phyloP scores from a whole-genome alignment of 176 grass and related monocot genomes.

The Poa annua region DNA sequence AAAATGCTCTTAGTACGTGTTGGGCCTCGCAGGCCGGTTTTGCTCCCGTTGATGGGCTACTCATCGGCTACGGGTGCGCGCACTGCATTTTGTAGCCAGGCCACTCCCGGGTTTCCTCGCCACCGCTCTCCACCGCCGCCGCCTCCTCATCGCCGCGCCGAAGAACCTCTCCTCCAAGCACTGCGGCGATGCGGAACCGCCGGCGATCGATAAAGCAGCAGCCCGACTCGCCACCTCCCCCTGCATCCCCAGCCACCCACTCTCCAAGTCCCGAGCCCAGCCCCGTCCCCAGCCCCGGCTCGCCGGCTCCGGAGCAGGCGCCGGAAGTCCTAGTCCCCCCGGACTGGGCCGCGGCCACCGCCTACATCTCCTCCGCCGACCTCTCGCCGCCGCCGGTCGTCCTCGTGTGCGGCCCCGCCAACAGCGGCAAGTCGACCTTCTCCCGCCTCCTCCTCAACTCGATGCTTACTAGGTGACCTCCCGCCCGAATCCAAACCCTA shows the following conservation, averaged over 20 bases:
- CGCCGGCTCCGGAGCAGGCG: conserved; percentile 19
- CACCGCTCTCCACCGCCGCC: neutral
- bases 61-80: too few species aligned
- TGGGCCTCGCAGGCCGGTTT: too few species aligned
- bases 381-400: conserved; percentile 56
- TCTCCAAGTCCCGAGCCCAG: neutral
- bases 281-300: neutral
- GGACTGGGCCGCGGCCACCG: conserved; percentile 47
- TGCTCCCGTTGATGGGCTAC: too few species aligned
- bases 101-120: too few species aligned
- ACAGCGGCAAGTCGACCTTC: conserved; percentile 96
- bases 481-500: neutral
- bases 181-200: neutral
- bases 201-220: conserved; percentile 10
- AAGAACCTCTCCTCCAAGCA: neutral
- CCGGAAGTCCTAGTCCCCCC: conserved; percentile 50
- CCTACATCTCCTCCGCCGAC: conserved; percentile 32
- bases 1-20: too few species aligned
- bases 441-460: conserved; percentile 81
- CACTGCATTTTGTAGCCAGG: too few species aligned
- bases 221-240: neutral
- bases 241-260: neutral
- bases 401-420: conserved; percentile 79
- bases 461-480: conserved; percentile 65
- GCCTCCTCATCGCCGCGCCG: neutral